phyloP scores from a whole-genome alignment of 2,329 filamentous ascomycete genomes.

The Teratosphaeria destructans region DNA sequence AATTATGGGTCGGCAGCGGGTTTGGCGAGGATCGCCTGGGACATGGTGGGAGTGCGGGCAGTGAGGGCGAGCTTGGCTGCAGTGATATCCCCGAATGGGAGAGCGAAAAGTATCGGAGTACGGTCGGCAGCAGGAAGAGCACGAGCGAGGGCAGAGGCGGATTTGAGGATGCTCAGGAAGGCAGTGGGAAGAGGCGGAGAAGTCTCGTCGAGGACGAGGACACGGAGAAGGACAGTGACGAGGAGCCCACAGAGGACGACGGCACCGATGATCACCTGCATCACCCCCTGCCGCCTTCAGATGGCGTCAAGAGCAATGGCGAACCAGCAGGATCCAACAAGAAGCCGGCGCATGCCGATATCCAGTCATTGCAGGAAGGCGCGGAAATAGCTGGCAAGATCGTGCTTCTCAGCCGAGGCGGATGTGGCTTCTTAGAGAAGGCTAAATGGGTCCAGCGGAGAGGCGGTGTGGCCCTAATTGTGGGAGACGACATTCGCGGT shows the following conservation, averaged over 20 bases:
- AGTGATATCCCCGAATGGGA: slow-evolving; percentile 89
- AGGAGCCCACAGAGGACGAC: slow-evolving; percentile 42
- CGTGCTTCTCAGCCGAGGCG: slow-evolving; percentile 80
- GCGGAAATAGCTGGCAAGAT: slow-evolving; percentile 92
- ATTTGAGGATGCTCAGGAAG: slow-evolving; percentile 11
- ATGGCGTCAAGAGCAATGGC: slow-evolving; percentile 24
- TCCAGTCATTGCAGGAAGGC: slow-evolving; percentile 80
- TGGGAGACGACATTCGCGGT: slow-evolving; percentile 84
- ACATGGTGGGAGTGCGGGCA: slow-evolving; percentile 43
- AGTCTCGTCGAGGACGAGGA: slow-evolving; percentile 8
- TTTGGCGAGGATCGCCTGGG: slow-evolving; percentile 70
- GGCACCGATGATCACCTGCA: slow-evolving; percentile 80
- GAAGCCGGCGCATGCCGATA: slow-evolving; percentile 60
- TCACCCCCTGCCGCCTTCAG: slow-evolving; percentile 41
- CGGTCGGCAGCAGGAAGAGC: slow-evolving; percentile 29
- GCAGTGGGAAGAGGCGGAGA: slow-evolving; percentile 15
- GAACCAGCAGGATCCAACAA: slow-evolving; percentile 26
- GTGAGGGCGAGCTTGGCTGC: slow-evolving; percentile 82
- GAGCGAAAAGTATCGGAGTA: slow-evolving; percentile 38
- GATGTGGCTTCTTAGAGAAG: slow-evolving; percentile 93
- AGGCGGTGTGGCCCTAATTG: slow-evolving; percentile 80
- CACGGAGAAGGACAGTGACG: slow-evolving; percentile 8
- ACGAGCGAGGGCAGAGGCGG: slow-evolving; percentile 21
- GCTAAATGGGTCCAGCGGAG: slow-evolving; percentile 92
- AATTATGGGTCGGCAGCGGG: slow-evolving; percentile 86